These are phyloP conservation scores for Quercus alba DNA, from an alignment of 306 rosid genomes.

Conservation along the genomic window DNA sequence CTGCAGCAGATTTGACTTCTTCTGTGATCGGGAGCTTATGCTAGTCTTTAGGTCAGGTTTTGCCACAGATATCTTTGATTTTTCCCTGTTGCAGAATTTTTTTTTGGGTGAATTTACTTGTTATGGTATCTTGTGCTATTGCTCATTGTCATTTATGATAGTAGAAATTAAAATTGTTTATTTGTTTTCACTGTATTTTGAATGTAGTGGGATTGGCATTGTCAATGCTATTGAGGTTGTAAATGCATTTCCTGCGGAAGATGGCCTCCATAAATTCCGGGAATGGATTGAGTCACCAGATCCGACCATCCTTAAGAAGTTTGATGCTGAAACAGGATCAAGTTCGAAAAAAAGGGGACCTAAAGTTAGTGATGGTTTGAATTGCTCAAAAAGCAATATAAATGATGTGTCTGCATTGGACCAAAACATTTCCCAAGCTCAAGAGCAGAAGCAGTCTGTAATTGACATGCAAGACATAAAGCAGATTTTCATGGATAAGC, in stretches of 20 bases:
- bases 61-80: slow-evolving; percentile 2
- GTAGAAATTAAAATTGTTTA: not conserved
- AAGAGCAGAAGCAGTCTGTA: slow-evolving; percentile 39
- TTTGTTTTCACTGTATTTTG: slow-evolving; percentile 20
- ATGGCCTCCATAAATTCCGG: slow-evolving; percentile 73
- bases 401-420: slow-evolving; percentile 39
- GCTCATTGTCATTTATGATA: not conserved
- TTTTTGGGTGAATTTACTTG: not conserved
- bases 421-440: slow-evolving; percentile 31
- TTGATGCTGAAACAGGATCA: slow-evolving; percentile 44
- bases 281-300: slow-evolving; percentile 98
- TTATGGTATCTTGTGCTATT: not conserved
- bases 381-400: slow-evolving; percentile 7
- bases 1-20: slow-evolving; percentile 7
- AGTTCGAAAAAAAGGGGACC: slow-evolving; percentile 48
- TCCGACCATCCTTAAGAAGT: slow-evolving; percentile 76
- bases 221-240: slow-evolving; percentile 96
- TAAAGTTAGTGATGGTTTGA: slow-evolving; percentile 36
- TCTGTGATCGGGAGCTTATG: slow-evolving; percentile 19
- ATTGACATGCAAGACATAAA: slow-evolving; percentile 35
- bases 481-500: slow-evolving; percentile 70
- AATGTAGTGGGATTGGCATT: slow-evolving; percentile 90
- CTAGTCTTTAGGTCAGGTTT: slow-evolving; percentile 22
- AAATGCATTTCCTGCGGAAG: slow-evolving; percentile 88
- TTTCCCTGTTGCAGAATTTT: not conserved